Conservation (phyloP, 345 rosid species). For the Gossypium raimondii region DNA sequence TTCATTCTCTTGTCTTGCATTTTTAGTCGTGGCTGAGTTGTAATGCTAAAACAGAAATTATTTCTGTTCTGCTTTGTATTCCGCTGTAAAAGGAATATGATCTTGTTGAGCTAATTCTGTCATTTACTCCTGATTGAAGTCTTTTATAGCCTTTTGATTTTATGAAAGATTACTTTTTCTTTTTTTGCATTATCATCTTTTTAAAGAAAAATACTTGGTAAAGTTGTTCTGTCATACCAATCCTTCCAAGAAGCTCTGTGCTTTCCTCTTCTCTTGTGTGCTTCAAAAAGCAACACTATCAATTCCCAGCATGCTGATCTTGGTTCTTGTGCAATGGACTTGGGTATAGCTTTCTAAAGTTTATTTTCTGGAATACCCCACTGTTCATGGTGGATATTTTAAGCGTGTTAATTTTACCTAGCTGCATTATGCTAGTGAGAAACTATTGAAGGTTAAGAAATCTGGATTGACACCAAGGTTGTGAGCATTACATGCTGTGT, state of each 20-base stretch:
- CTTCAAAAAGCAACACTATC: not conserved
- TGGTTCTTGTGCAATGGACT: not conserved
- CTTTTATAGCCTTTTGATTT: not conserved
- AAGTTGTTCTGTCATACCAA: not conserved
- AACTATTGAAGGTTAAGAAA: not conserved
- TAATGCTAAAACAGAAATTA: not conserved
- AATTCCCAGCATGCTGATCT: not conserved
- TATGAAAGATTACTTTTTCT: not conserved
- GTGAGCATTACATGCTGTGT: slow-evolving; percentile 4
- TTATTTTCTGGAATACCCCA: not conserved
- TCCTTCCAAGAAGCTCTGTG: not conserved
- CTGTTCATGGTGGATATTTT: not conserved
- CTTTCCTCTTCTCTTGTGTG: not conserved
- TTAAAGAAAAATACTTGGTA: not conserved
- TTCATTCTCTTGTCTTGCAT: too few relatives aligned
- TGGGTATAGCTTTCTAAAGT: not conserved
- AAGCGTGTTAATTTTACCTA: not conserved
- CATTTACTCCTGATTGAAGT: not conserved
- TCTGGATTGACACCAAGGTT: not conserved
- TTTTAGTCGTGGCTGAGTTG: not conserved
- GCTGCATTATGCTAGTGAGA: not conserved
- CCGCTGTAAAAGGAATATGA: not conserved
- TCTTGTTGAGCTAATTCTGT: not conserved
- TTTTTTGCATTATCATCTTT: not conserved
- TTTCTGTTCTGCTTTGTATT: not conserved